These are phyloP conservation scores for Viridothelium virens DNA, from an alignment of 495 filamentous ascomycete genomes.

Conservation along the genomic window DNA sequence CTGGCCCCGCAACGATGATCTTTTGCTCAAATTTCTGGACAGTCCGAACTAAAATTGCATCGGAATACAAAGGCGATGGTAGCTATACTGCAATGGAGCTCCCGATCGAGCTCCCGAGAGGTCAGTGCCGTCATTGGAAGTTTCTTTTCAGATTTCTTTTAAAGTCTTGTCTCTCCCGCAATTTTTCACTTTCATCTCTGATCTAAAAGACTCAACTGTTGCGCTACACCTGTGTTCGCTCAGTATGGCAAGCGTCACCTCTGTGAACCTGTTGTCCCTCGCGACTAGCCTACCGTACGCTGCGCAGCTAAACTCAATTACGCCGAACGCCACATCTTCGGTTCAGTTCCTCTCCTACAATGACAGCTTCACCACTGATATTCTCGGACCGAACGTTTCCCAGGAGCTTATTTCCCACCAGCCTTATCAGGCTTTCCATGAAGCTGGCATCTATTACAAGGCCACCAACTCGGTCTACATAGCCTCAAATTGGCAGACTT, in stretches of 20 bases:
- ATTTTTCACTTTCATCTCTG: background rate
- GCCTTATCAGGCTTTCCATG: constrained; percentile 44
- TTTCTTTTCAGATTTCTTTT: background rate
- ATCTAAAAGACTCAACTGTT: background rate
- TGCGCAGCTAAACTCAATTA: constrained; percentile 20
- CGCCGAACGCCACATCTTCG: constrained; percentile 23
- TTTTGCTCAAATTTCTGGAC: background rate
- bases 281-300: constrained; percentile 28
- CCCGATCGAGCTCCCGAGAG: constrained; percentile 5
- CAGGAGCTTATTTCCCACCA: constrained; percentile 26
- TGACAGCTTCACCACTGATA: constrained; percentile 24
- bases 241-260: constrained; percentile 27
- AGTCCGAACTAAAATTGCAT: background rate
- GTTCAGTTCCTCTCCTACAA: constrained; percentile 31
- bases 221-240: too few species aligned
- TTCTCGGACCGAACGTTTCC: constrained; percentile 28
- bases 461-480: constrained; percentile 48
- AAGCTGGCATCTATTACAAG: constrained; percentile 50
- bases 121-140: background rate
- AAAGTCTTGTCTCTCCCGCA: background rate
- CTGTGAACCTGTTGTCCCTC: constrained; percentile 28
- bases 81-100: background rate
- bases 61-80: background rate
- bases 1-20: background rate
- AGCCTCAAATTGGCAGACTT: constrained; percentile 45